phyloP scores from a whole-genome alignment of 495 filamentous ascomycete genomes.

The Baudoinia panamericana region DNA sequence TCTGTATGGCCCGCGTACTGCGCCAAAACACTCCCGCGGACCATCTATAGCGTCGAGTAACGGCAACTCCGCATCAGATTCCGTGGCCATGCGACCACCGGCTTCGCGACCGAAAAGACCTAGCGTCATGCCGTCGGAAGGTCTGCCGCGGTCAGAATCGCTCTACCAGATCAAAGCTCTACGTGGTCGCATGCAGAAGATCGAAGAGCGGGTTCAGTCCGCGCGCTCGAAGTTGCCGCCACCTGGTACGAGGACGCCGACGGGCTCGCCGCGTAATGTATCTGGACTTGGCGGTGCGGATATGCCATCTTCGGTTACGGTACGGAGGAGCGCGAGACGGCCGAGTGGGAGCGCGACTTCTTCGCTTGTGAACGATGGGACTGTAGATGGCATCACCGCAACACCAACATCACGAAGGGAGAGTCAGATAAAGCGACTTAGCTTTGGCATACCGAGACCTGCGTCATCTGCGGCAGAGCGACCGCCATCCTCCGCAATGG shows the following conservation, averaged over 20 bases:
- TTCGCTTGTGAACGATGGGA: constrained; percentile 2
- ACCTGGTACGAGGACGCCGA: constrained; percentile 67
- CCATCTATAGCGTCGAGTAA: constrained; percentile 40
- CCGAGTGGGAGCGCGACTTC: constrained; percentile 19
- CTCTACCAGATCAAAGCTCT: constrained; percentile 84
- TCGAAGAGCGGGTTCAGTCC: constrained; percentile 88
- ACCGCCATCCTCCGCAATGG: neutral
- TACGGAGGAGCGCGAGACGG: constrained; percentile 57
- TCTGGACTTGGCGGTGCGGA: constrained; percentile 39
- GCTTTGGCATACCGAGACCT: constrained; percentile 15
- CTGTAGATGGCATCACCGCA: neutral
- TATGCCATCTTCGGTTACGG: constrained; percentile 63
- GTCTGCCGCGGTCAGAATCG: constrained; percentile 66
- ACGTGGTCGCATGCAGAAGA: constrained; percentile 89
- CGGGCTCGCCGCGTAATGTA: constrained; percentile 54
- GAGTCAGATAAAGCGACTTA: constrained; percentile 16
- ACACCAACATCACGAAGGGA: constrained; percentile 7
- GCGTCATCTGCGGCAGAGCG: constrained; percentile 8
- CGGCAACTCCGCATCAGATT: constrained; percentile 25
- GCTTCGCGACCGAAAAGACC: constrained; percentile 27
- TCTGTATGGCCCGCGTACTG: constrained; percentile 17
- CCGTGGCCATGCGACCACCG: constrained; percentile 27
- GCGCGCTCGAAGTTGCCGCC: constrained; percentile 79
- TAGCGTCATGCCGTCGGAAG: constrained; percentile 20
- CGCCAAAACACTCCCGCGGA: constrained; percentile 38